Evolutionary conservation across 2,329 filamentous ascomycete species (phyloP), one percentile per base, ranked within the genome.

Genomic region (Fusarium sp.): DNA sequence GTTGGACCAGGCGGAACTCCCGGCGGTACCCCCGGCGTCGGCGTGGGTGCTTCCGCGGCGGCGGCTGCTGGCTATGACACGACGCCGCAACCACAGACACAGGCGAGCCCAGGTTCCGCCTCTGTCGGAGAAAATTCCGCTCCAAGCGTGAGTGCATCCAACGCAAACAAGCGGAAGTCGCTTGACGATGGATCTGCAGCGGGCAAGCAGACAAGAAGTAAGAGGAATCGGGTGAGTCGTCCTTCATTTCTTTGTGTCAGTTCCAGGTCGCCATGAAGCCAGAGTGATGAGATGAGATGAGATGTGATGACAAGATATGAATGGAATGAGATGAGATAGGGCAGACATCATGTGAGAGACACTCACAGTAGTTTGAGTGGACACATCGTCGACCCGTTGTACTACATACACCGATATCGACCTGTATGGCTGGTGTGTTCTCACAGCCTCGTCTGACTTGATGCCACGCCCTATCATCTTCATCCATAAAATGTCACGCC

Each of bases 181-280:
- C 75, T 81, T 9, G 82, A 83, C 36, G 83, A 84, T 38, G 82
- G 79, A 0, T 71, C 70, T 18, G 70, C 68, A 16, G 64, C 70
- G 13, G 72, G 77, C 16, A 86, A 84, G 76, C 84, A 86, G 78
- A 86, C 86, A 77, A 79, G 86, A 71, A 88, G 85, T 76, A 89
- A 89, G 76, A 83, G 87, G 64, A 89, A 89, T 69, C 79, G 87
- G 75, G 85, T 87, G 71, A 79, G 83, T 83, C 49, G 51, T 58
- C 18, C 40, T 51, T 34, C 38, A 36, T 44, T 65, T 60, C 44
- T 64, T 61, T 50, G 44, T 56, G 55, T 59, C 38, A 16, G 29
- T 61, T 59, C 40, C 33, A 38, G n/a, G 34, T 33, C 49, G 16
- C 1, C 16, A 34, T 58, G 54, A 23, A 23, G 16, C 27, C 36